Base-by-base conservation (phyloP, 306 rosid species). In the Quercus agrifolia region DNA sequence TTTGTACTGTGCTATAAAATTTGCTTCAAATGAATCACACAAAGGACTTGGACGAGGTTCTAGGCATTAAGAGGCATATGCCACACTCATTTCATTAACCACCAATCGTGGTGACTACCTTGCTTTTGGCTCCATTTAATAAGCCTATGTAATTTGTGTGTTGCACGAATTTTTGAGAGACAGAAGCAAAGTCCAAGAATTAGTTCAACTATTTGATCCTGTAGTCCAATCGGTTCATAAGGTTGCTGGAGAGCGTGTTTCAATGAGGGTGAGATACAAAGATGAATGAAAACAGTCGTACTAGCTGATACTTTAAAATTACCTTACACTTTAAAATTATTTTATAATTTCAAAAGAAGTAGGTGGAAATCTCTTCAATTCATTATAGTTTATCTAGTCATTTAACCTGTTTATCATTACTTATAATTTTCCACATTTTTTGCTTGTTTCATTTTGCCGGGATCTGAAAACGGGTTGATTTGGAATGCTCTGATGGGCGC, bases 191-290 rank as follows among this genome's bases (percentile, higher is more conserved):
- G 98, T 94, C 18, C 87, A 81, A 82, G 79, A 70, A 52, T 79
- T 94, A 93, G 98, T 91, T 82, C 80, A 91, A 81, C 70, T 87
- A 81, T 87, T 91, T 84, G 97, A 94, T 73, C 98, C 98, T 51
- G n/a, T 90, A 55, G 97, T 94, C 69, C 89, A 95, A 82, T 91
- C 85, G 73, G 20, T 91, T 64, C 97, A 94, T 80, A 86, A 85
- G 78, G 27, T 94, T 73, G 80, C 95, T 61, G 99, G 99, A 87
- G 99, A 94, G 79, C 97, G 97, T 70, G 90, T 94, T 31, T 94
- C 97, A 74, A 94, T 94, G 90, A 89, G 97, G 93, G 98, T 92
- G 80, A 81, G 97, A 66, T 73, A 21, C 78, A 44, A 41, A 20
- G 27, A 14, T 56, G 15, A 31, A 20, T 44, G 4, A 30, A 8